These are phyloP conservation scores for Aspergillus funiculosus DNA, from an alignment of 495 filamentous ascomycete species.

Conservation along the genomic window DNA sequence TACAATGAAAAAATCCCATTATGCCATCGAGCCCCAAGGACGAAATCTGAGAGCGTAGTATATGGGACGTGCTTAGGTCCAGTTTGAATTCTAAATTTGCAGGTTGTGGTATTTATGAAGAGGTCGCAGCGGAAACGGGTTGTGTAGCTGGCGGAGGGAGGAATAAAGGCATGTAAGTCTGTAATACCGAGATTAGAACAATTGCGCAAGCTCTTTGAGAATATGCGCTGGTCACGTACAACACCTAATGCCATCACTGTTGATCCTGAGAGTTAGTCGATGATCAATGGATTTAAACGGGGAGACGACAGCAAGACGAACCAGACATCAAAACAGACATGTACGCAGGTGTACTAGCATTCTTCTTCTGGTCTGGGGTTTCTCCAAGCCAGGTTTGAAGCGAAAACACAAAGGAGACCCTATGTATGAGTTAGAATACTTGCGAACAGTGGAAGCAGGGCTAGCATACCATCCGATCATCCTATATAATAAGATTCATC, in stretches of 20 bases:
- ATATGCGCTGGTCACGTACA: conserved; percentile 36
- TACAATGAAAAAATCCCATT: too few relatives aligned
- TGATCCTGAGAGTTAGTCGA: conserved; percentile 16
- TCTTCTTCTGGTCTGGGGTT: conserved; percentile 66
- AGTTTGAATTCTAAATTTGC: too few relatives aligned
- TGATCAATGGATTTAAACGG: neutral
- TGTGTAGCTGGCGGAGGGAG: conserved; percentile 52
- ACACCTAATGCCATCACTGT: conserved; percentile 74
- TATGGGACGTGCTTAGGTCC: too few relatives aligned
- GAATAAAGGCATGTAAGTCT: conserved; percentile 83
- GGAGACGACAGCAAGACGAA: conserved; percentile 40
- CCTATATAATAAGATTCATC: conserved; percentile 28
- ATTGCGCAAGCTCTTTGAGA: neutral
- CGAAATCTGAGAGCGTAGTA: too few relatives aligned
- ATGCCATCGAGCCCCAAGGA: too few relatives aligned
- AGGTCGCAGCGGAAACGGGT: conserved; percentile 39
- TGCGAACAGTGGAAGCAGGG: neutral
- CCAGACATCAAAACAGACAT: conserved; percentile 81
- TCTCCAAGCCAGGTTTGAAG: conserved; percentile 84
- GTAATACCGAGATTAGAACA: conserved; percentile 16
- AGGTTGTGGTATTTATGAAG: conserved; percentile 41
- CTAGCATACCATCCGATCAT: conserved; percentile 70
- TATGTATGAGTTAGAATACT: conserved; percentile 25
- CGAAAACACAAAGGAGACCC: conserved; percentile 78
- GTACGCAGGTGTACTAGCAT: conserved; percentile 65